Percentiles rank a stretch among this genome's conserved stretches.
These are phyloP conservation scores for Elsinoe australis DNA, from an alignment of 2,329 filamentous ascomycete species.

Conservation along the genomic window DNA sequence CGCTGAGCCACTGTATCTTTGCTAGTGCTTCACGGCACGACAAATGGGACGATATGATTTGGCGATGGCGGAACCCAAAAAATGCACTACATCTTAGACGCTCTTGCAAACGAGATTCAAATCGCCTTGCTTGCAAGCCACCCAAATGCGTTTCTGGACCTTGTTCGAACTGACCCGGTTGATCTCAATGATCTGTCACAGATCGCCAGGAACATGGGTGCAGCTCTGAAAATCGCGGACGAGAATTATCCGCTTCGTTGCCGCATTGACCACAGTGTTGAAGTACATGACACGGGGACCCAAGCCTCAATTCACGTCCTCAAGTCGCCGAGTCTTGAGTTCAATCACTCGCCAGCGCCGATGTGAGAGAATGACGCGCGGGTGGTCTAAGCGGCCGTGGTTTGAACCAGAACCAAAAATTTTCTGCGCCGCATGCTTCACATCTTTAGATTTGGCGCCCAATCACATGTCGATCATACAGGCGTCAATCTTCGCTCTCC, in stretches of 20 bases:
- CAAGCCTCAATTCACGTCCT: neutral
- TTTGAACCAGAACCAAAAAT: neutral
- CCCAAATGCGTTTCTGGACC: neutral
- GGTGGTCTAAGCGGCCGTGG: neutral
- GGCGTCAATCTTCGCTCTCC: neutral
- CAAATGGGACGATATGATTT: conserved; percentile 4
- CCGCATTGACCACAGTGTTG: no score
- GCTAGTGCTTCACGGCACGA: no score
- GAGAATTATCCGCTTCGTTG: conserved; percentile 5
- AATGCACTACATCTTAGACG: conserved; percentile 10
- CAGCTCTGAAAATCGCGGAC: neutral
- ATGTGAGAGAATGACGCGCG: conserved; percentile 4
- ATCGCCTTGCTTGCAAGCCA: conserved; percentile 2
- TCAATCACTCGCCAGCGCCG: neutral
- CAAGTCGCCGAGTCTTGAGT: conserved; percentile 14
- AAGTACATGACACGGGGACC: neutral
- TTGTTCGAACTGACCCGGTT: conserved; percentile 10
- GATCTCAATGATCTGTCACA: conserved; percentile 1
- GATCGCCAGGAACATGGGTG: conserved; percentile 10
- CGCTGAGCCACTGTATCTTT: no score
- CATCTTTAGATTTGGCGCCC: conserved; percentile 3
- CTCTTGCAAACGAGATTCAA: conserved; percentile 5
- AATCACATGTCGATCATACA: neutral
- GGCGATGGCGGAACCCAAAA: conserved; percentile 1
- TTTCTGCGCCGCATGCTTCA: conserved; percentile 5